Conservation (phyloP, 2,329 filamentous ascomycete genomes). For the Xylaria digitata region DNA sequence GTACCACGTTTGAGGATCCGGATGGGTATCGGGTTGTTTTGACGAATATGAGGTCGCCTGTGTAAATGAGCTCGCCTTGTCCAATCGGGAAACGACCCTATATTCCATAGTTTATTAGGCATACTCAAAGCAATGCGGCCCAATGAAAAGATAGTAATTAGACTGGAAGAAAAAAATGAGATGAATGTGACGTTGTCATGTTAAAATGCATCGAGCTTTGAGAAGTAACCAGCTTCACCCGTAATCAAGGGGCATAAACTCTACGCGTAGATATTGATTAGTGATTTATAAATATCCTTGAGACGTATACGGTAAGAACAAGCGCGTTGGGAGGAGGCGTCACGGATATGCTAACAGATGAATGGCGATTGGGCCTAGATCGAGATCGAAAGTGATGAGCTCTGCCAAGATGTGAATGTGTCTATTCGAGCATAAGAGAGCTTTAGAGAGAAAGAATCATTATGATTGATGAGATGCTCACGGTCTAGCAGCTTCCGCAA, state of each 20-base stretch:
- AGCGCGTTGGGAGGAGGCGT: not conserved
- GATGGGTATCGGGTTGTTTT: slow-evolving; percentile 38
- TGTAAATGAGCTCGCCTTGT: slow-evolving; percentile 19
- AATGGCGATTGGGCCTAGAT: not conserved
- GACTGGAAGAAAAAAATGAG: not conserved
- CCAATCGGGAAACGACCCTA: not conserved
- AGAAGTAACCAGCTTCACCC: not conserved
- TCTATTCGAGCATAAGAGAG: not conserved
- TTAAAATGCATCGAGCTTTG: not conserved
- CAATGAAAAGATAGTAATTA: not conserved
- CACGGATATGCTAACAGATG: not conserved
- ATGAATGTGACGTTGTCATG: not conserved
- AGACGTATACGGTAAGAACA: not conserved
- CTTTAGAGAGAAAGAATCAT: not conserved
- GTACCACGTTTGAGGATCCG: slow-evolving; percentile 36
- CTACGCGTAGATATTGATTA: too few species aligned
- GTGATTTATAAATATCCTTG: too few species aligned
- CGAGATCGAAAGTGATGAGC: not conserved
- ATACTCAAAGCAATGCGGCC: not conserved
- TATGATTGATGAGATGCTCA: not conserved
- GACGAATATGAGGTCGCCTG: slow-evolving; percentile 37
- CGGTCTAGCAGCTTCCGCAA: not conserved
- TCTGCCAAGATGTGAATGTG: not conserved
- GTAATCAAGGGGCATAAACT: too few species aligned
- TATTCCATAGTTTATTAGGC: not conserved